These are phyloP conservation scores for Candida piceae DNA, from an alignment of 805 yeast genomes.

Conservation along the genomic window DNA sequence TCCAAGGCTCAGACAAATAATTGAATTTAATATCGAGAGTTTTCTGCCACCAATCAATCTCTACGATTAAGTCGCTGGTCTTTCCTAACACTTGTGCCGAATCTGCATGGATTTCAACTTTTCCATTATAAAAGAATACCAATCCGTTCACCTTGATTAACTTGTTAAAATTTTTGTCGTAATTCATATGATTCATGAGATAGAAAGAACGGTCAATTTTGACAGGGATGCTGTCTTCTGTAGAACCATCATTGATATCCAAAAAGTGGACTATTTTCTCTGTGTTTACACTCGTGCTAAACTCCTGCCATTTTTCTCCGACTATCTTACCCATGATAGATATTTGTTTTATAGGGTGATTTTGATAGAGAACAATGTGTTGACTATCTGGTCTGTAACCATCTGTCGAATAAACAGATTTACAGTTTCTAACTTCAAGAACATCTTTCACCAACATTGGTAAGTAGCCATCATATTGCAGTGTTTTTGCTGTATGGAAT, in stretches of 20 bases:
- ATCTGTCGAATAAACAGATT: slow-evolving; percentile 23
- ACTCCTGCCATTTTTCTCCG: slow-evolving; percentile 26
- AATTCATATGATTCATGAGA: slow-evolving; percentile 16
- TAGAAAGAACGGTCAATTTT: slow-evolving; percentile 13
- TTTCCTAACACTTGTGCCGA: slow-evolving; percentile 21
- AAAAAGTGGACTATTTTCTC: slow-evolving; percentile 16
- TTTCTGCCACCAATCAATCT: slow-evolving; percentile 34
- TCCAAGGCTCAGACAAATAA: slow-evolving; percentile 32
- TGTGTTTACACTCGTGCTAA: not conserved
- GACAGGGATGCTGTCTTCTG: slow-evolving; percentile 13
- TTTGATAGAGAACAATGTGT: slow-evolving; percentile 30
- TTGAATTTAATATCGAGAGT: slow-evolving; percentile 21
- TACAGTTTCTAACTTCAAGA: slow-evolving; percentile 11
- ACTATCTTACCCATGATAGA: slow-evolving; percentile 33
- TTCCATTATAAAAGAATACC: slow-evolving; percentile 9
- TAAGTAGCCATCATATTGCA: slow-evolving; percentile 15
- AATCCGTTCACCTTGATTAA: slow-evolving; percentile 28
- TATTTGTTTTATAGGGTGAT: slow-evolving; percentile 39
- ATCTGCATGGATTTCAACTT: slow-evolving; percentile 30
- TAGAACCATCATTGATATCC: slow-evolving; percentile 29
- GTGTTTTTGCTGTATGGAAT: slow-evolving; percentile 31
- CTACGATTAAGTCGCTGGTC: slow-evolving; percentile 20
- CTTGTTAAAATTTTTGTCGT: slow-evolving; percentile 20
- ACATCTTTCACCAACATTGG: slow-evolving; percentile 33
- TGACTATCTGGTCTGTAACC: slow-evolving; percentile 15